Evolutionary conservation across 192 early-diverging fungal genomes (phyloP), one percentile per base, ranked within the genome.

Genomic region (Linnemannia elongata): DNA sequence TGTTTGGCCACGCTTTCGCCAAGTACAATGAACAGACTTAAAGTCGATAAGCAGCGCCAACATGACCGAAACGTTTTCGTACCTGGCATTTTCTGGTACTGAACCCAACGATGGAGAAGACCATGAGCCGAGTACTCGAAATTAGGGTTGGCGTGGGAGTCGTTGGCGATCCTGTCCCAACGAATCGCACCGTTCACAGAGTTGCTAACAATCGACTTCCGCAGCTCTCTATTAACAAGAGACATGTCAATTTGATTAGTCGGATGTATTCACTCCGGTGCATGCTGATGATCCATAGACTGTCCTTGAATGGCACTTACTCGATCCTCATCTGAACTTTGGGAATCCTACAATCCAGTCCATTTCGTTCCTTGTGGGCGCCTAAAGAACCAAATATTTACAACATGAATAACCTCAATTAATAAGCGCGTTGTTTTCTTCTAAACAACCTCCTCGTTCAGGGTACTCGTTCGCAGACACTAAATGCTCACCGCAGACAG

Each of bases 101-200:
- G 63, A 17, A 75, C 7, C 83, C 77, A 85, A 33, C 49, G 72
- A 41, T 69, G 69, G 8, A 72, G 70, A 39, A 84, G 55, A 0
- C 82, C 82, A 15, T 84, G 77, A 1, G 77, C 71, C 13, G 82
- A 52, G 38, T 38, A 71, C n/a, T 45, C 36, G 38, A 79, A 84
- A 8, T 75, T 33, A 2, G 72, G 82, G 47, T 84, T 84, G 20
- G 52, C 77, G 1, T 27, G 38, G 27, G 73, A 24, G 36, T 79
- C 41, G 38, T 84, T 84, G 36, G 82, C 82, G 27, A 84, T 27
- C 70, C 73, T 78, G 22, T 84, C 82, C 82, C 82, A 84, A 13
- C 69, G 76, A 60, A 84, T 84, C 15, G 38, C 72, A 33, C 30
- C 24, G 13, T 57, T 4, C 55, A 79, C 72, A n/a, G 41, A 45